phyloP scores from a whole-genome alignment of 23 red algal species.

The Gracilaria gracilis region DNA sequence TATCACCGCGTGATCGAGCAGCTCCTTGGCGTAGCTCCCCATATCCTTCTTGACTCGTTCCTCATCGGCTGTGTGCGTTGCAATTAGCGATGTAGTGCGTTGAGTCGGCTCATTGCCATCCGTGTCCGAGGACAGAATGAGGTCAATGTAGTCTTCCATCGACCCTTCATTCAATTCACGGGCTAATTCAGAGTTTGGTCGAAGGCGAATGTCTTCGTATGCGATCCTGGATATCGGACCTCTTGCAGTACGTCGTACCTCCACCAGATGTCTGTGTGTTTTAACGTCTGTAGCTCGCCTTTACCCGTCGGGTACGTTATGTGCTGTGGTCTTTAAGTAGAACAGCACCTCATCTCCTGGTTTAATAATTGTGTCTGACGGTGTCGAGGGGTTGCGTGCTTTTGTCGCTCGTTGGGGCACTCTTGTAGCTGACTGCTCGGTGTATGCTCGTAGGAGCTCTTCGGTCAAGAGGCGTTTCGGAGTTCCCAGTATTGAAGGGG shows the following conservation, averaged over 20 bases:
- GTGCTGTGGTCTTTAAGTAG: background rate
- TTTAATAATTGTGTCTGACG: background rate
- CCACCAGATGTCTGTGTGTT: background rate
- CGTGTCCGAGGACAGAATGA: background rate
- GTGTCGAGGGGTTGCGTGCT: background rate
- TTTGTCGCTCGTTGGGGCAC: background rate
- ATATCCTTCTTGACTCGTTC: background rate
- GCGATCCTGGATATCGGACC: background rate
- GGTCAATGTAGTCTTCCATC: too few relatives aligned
- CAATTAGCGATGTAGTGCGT: background rate
- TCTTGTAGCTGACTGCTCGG: constrained; percentile 26
- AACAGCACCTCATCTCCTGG: background rate
- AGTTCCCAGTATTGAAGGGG: background rate
- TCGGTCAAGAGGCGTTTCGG: background rate
- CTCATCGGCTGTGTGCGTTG: background rate
- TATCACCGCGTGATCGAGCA: background rate
- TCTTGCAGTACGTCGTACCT: background rate
- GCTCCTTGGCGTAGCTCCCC: background rate
- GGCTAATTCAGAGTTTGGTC: too few relatives aligned
- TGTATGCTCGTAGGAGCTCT: constrained; percentile 15
- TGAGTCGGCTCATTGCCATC: background rate
- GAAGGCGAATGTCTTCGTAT: constrained; percentile 11
- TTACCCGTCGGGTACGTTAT: constrained; percentile 12
- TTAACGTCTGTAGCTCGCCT: background rate
- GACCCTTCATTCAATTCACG: too few relatives aligned